Base-by-base conservation (phyloP, 202 grass and related monocot species). In the Dendrocalamus latiflorus region DNA sequence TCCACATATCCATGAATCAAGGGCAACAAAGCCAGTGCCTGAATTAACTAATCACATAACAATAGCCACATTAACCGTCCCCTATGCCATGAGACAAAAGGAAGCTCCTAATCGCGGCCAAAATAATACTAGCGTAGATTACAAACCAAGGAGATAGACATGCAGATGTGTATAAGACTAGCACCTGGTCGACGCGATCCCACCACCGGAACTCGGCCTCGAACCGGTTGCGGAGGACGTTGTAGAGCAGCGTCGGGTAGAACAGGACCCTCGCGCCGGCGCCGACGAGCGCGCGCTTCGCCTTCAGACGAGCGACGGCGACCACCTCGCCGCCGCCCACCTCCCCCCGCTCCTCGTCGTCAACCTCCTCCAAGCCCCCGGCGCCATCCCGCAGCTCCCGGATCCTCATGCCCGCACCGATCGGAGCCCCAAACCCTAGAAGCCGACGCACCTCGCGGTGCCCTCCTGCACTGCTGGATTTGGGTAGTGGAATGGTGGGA, bases 241-340 rank as follows among this genome's bases (percentile, higher is more conserved):
- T 91, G 75, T 91, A 91, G 30, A 68, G 56, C 10, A 91, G 85
- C 28, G 89, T 87, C 18, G 89, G 89, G 60, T 91, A 91, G 44
- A 91, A 84, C 42, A 87, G 43, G 30, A 91, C 60, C 76, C 89
- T 77, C 1, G 81, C n/a, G n/a, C n/a, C n/a, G n/a, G n/a, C n/a
- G n/a, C n/a, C n/a, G n/a, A n/a, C n/a, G n/a, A n/a, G n/a, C n/a
- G n/a, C n/a, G n/a, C n/a, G n/a, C n/a, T n/a, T n/a, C n/a, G n/a
- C n/a, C n/a, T n/a, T n/a, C n/a, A 85, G 16, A 8, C 71, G 65
- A 9, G 76, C 86, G 79, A 56, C 73, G 65, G 60, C 64, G n/a
- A 65, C 72, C 65, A 33, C 14, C 64, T 37, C 73, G 41, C 15
- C 44, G 9, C 45, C 22, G 43, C 37, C 81, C 56, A 26, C 26